These are phyloP conservation scores for Colletotrichum liaoningense DNA, from an alignment of 2,329 filamentous ascomycete genomes.

Conservation along the genomic window DNA sequence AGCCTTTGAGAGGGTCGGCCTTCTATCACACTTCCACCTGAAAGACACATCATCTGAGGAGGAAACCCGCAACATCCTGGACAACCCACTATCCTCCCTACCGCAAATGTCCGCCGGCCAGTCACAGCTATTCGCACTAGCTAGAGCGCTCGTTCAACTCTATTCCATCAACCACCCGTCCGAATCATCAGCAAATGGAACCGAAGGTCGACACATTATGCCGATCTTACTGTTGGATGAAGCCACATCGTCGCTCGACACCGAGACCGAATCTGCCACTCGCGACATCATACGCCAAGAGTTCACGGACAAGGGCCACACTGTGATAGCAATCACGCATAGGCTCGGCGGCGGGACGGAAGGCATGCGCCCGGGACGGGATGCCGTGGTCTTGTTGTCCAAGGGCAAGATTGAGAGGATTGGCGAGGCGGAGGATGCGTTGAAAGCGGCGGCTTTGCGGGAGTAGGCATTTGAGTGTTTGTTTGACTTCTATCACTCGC, in stretches of 20 bases:
- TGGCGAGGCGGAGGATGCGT: background rate
- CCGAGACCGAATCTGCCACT: constrained; percentile 57
- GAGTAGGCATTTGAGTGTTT: background rate
- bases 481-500: background rate
- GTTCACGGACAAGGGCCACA: background rate
- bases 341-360: background rate
- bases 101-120: constrained; percentile 26
- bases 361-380: background rate
- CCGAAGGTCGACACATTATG: background rate
- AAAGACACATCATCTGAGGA: background rate
- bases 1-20: background rate
- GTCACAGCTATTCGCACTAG: constrained; percentile 1
- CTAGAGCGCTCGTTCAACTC: constrained; percentile 11
- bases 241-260: constrained; percentile 70
- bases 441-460: background rate
- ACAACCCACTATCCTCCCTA: background rate
- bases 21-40: constrained; percentile 7
- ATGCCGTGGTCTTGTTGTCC: background rate
- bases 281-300: background rate
- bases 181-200: background rate
- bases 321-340: background rate
- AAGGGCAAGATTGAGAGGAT: background rate
- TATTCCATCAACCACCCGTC: background rate
- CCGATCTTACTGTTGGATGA: constrained; percentile 69
- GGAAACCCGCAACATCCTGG: background rate